A percentile compares a stretch with the other conserved stretches of the same genome.
These are phyloP conservation scores for Paramecium primaurelia DNA, from an alignment of 73 alveolate genomes.

Conservation along the genomic window DNA sequence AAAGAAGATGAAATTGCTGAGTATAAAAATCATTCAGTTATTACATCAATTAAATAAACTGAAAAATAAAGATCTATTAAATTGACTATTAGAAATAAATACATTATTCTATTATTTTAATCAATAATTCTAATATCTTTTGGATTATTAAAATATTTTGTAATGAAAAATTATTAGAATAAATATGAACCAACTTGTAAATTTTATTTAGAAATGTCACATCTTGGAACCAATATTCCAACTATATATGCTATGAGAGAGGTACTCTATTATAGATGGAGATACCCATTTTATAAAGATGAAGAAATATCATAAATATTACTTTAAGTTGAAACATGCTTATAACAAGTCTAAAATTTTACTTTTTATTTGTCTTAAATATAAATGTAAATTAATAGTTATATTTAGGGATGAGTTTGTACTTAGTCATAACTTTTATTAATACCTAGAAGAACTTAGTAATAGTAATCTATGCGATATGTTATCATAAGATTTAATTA, in stretches of 20 bases:
- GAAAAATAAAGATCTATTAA: background rate
- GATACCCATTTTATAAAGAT: background rate
- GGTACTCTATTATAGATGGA: conserved; percentile 5
- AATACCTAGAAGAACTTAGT: background rate
- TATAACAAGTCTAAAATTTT: background rate
- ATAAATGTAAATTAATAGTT: background rate
- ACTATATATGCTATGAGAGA: conserved; percentile 42
- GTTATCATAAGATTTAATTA: background rate
- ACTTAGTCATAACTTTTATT: background rate
- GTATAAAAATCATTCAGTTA: background rate
- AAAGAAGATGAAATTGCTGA: background rate
- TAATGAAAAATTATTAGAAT: background rate
- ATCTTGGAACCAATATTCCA: conserved; percentile 16
- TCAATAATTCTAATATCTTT: background rate
- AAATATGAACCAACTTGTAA: background rate
- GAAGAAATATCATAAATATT: background rate
- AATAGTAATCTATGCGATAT: background rate
- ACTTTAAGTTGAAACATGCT: background rate
- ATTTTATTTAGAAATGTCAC: background rate
- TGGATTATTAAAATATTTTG: background rate
- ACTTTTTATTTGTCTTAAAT: background rate
- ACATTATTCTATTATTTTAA: background rate
- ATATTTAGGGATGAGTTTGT: background rate
- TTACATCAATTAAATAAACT: background rate
- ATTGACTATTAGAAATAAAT: background rate